phyloP scores from a whole-genome alignment of 768 basidiomycete genomes.

The Mycena albidolilacea region DNA sequence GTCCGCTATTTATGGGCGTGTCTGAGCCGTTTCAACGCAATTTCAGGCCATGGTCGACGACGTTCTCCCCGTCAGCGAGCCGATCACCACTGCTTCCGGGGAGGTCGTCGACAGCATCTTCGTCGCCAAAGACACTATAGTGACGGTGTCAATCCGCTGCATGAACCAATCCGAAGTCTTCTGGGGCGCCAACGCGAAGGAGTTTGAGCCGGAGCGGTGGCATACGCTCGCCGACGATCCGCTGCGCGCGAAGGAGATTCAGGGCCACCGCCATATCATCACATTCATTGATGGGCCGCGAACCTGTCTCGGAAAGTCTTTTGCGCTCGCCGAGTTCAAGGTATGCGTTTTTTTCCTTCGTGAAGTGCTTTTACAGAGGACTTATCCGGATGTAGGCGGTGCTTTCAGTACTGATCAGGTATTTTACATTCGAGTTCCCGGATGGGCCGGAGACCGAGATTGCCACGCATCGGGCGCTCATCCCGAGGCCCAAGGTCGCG shows the following conservation, averaged over 20 bases:
- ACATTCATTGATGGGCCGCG: constrained; percentile 63
- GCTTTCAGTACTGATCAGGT: constrained; percentile 50
- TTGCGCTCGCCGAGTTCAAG: constrained; percentile 53
- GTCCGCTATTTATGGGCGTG: too few relatives aligned
- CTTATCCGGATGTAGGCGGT: constrained; percentile 33
- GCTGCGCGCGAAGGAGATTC: constrained; percentile 49
- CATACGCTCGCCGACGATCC: constrained; percentile 46
- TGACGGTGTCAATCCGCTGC: constrained; percentile 57
- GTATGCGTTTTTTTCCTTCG: not conserved
- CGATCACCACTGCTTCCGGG: constrained; percentile 48
- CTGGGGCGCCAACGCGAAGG: constrained; percentile 62
- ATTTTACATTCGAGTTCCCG: constrained; percentile 45
- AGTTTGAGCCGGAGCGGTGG: constrained; percentile 64
- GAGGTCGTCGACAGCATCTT: constrained; percentile 48
- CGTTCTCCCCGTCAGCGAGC: constrained; percentile 53
- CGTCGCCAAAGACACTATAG: constrained; percentile 55
- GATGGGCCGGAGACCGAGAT: constrained; percentile 48
- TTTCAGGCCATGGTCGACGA: constrained; percentile 55
- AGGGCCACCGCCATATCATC: constrained; percentile 57
- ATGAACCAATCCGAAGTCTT: constrained; percentile 58
- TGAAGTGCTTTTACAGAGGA: too few relatives aligned
- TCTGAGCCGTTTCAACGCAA: not conserved
- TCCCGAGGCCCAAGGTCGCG: constrained; percentile 39
- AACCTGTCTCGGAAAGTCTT: constrained; percentile 61
- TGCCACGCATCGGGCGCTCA: constrained; percentile 35